These are phyloP conservation scores for Eucalyptus virginea DNA, from an alignment of 345 rosid genomes.

Conservation along the genomic window DNA sequence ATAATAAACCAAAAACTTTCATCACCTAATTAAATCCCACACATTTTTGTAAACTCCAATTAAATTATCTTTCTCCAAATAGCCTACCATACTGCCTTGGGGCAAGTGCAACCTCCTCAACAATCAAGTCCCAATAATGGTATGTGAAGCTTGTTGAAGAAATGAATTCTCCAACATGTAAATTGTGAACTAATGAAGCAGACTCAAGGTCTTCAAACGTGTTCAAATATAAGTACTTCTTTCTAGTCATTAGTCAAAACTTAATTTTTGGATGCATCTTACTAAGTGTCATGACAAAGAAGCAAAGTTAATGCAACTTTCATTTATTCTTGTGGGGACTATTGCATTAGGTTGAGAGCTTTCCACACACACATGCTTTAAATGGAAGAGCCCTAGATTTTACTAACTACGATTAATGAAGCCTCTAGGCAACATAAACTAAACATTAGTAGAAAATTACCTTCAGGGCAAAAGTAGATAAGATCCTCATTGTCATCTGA, in stretches of 20 bases:
- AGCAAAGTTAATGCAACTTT: background rate
- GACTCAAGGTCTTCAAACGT: background rate
- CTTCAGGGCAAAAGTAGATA: slow-evolving; percentile 82
- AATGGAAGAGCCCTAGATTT: background rate
- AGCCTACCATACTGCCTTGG: background rate
- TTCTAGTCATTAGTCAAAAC: background rate
- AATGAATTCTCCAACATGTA: background rate
- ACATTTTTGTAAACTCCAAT: background rate
- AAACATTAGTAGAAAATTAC: slow-evolving; percentile 16
- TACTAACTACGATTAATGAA: background rate
- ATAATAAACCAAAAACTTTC: background rate
- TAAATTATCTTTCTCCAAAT: background rate
- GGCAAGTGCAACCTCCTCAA: background rate
- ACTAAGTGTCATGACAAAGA: background rate
- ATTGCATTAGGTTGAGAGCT: background rate
- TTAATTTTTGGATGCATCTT: background rate
- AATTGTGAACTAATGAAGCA: background rate
- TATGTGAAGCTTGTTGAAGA: background rate
- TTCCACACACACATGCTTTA: background rate
- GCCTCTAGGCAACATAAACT: background rate
- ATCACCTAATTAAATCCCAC: background rate
- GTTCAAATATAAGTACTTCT: background rate
- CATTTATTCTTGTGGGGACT: background rate
- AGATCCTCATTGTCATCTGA: slow-evolving; percentile 94
- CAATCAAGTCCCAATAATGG: background rate